Evolutionary conservation across 805 yeast genomes (phyloP), one percentile per base, ranked within the genome.

Genomic region (Saccharomyces paradoxus): DNA sequence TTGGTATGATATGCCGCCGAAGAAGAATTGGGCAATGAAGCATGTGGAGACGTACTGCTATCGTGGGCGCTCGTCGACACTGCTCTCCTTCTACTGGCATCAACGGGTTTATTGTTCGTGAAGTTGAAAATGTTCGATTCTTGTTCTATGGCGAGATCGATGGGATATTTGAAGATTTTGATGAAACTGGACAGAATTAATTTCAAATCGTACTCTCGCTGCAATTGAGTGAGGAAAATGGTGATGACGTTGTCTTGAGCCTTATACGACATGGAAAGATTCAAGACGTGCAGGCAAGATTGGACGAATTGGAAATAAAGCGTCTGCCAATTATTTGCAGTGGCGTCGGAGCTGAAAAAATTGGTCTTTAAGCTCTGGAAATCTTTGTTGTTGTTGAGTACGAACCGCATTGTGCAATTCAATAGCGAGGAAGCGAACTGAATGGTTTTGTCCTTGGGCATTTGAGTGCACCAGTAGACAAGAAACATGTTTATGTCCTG

Each of bases 171-270:
- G 50, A 84, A 66, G 2, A 82, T 76, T 41, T 71, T 70, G 14
- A 83, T 64, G 27, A 84, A 68, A 8, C 82, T 74, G 0, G 74
- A 63, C 28, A 77, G 74, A 3, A 87, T 61, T 51, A 80, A 75
- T 41, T 70, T 66, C 14, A 86, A 60, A 60, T 87, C 92, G 41
- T 69, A 67, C 49, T 81, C 81, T 56, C 80, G 81, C 51, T 76
- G 76, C 3, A 86, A 63, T 53, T 75, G 78, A 0, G 84, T 81
- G 56, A 82, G 67, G 62, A 78, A 63, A 27, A 48, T 50, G 22
- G 47, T 48, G 24, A 30, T 50, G 29, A 50, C 14, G 41, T 52
- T 51, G 21, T 60, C 37, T 51, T 13, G 59, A 52, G 44, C 44
- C 44, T 17, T 37, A 17, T 37, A 37, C 7, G 44, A 37, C 44